Conservation (phyloP, 768 basidiomycete species). For the Mycena amicta region DNA sequence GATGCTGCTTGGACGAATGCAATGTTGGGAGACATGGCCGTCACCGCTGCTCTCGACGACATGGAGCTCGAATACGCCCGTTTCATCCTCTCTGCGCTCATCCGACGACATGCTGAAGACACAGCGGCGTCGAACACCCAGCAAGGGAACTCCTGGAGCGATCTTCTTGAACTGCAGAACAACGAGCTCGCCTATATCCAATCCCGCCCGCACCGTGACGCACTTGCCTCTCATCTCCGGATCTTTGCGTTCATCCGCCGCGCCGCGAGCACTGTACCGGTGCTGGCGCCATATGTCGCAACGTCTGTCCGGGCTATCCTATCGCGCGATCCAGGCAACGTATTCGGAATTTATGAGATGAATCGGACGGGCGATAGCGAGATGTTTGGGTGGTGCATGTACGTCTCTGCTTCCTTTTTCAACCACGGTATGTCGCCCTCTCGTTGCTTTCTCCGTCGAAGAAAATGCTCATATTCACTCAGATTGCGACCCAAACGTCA, state of each 20-base stretch:
- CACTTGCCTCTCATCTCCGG: constrained; percentile 54
- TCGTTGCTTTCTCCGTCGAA: not conserved
- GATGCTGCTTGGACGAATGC: constrained; percentile 50
- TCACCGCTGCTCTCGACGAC: constrained; percentile 47
- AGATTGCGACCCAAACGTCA: constrained; percentile 48
- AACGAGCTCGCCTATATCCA: constrained; percentile 54
- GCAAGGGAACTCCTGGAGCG: constrained; percentile 42
- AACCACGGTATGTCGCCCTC: constrained; percentile 56
- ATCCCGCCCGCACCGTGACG: constrained; percentile 49
- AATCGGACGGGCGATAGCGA: constrained; percentile 48
- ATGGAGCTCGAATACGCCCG: constrained; percentile 62
- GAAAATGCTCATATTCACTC: constrained; percentile 7
- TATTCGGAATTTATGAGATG: constrained; percentile 71
- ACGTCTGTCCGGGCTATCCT: constrained; percentile 55
- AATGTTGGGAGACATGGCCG: constrained; percentile 20
- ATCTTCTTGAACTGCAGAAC: constrained; percentile 56
- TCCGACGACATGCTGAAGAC: constrained; percentile 46
- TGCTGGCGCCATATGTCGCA: constrained; percentile 36
- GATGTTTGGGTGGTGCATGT: constrained; percentile 70
- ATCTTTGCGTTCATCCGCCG: constrained; percentile 56
- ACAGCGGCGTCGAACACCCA: constrained; percentile 14
- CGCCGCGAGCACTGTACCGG: constrained; percentile 27
- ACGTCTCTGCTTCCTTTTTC: constrained; percentile 63
- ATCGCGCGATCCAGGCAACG: constrained; percentile 63
- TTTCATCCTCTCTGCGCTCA: constrained; percentile 53